Evolutionary conservation across 129 eudicot species (phyloP).

Genomic region (Solidago caesia): DNA sequence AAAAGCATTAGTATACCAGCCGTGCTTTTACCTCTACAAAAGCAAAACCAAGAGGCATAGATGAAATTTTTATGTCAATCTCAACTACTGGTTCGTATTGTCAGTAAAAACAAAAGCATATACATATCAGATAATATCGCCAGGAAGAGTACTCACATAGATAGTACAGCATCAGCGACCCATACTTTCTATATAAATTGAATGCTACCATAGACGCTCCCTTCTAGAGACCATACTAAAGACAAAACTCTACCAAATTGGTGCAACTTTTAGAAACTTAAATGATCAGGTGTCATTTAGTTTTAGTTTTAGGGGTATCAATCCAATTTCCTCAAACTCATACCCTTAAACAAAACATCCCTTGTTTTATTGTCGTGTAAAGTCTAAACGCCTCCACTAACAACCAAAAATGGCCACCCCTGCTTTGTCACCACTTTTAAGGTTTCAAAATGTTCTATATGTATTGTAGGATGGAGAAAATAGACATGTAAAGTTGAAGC

Average conservation of each 20-base stretch:
- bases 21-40: conserved; percentile 78
- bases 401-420: neutral
- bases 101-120: conserved; percentile 16
- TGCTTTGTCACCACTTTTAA: neutral
- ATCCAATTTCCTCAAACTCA: no score
- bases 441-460: neutral
- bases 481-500: conserved; percentile 35
- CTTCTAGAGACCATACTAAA: no score
- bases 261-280: no score
- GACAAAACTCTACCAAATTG: no score
- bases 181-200: conserved; percentile 43
- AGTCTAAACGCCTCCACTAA: no score
- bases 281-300: no score
- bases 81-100: conserved; percentile 87
- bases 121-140: conserved; percentile 42
- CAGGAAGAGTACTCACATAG: conserved; percentile 90
- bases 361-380: no score
- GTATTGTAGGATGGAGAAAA: conserved; percentile 42
- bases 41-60: conserved; percentile 93
- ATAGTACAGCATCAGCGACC: conserved; percentile 61
- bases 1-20: conserved; percentile 17
- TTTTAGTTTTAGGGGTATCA: no score
- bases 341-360: no score
- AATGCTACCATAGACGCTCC: neutral
- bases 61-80: conserved; percentile 78